Conservation (phyloP, 2,329 filamentous ascomycete species). For the Apiospora saccharicola region DNA sequence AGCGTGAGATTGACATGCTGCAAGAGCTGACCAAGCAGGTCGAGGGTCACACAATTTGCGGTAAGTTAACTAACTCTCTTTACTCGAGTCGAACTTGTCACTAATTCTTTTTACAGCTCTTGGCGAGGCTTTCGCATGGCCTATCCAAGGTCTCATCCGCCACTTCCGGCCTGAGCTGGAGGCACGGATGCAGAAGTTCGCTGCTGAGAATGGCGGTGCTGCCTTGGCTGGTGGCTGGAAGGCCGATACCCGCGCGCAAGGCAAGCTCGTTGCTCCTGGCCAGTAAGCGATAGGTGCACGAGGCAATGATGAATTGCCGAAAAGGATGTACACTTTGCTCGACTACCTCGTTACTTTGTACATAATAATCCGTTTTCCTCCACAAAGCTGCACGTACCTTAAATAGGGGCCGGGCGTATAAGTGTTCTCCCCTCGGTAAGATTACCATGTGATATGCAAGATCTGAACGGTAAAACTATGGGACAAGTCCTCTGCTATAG, state of each 20-base stretch:
- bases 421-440: neutral
- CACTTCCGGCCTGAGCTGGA: slow-evolving; percentile 98
- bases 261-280: slow-evolving; percentile 86
- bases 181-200: slow-evolving; percentile 84
- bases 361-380: slow-evolving; percentile 28
- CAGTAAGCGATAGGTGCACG: slow-evolving; percentile 66
- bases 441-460: neutral
- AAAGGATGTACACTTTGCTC: slow-evolving; percentile 27
- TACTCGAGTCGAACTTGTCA: slow-evolving; percentile 31
- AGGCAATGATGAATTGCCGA: slow-evolving; percentile 10
- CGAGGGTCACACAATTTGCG: slow-evolving; percentile 98
- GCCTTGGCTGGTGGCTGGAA: slow-evolving; percentile 89
- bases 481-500: no score
- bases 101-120: slow-evolving; percentile 64
- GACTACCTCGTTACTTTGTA: slow-evolving; percentile 35
- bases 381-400: neutral
- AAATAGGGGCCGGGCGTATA: neutral
- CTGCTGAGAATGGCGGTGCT: slow-evolving; percentile 74
- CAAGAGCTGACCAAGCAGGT: slow-evolving; percentile 99
- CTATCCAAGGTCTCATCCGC: slow-evolving; percentile 95
- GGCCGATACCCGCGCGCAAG: slow-evolving; percentile 76
- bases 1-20: slow-evolving; percentile 98
- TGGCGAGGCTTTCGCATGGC: slow-evolving; percentile 98
- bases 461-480: neutral
- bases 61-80: slow-evolving; percentile 56